These are phyloP conservation scores for Yamadazyma diddensiae DNA, from an alignment of 1,139 yeast species.

Conservation along the genomic window DNA sequence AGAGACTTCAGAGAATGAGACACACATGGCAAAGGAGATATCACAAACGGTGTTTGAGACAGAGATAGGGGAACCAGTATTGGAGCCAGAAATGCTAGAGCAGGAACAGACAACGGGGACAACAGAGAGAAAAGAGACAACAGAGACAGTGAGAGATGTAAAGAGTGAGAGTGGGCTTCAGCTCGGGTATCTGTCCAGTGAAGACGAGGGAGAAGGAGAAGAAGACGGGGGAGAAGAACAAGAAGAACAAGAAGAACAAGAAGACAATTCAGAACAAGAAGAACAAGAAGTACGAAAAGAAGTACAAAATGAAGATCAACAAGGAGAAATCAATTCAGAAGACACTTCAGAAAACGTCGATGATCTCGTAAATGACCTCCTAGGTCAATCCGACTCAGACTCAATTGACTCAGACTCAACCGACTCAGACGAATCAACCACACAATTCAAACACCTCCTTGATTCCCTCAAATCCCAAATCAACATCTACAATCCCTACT, in stretches of 20 bases:
- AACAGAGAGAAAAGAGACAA: background rate
- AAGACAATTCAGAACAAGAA: constrained; percentile 1
- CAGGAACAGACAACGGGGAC: background rate
- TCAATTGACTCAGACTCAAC: constrained; percentile 3
- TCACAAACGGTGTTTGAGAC: background rate
- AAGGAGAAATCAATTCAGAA: too few species aligned
- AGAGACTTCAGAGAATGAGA: background rate
- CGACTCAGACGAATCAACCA: constrained; percentile 2
- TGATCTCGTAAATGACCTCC: constrained; percentile 9
- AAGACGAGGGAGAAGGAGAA: constrained; percentile 4
- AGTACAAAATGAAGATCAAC: constrained; percentile 3
- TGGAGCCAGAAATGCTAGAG: background rate
- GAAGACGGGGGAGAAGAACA: constrained; percentile 3
- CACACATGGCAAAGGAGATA: background rate
- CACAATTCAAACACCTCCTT: constrained; percentile 20
- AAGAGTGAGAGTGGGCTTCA: constrained; percentile 1
- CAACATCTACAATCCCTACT: constrained; percentile 38
- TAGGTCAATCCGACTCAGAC: constrained; percentile 3
- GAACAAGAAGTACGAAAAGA: constrained; percentile 1
- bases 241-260: constrained; percentile 5
- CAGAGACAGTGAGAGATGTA: background rate
- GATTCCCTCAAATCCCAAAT: constrained; percentile 22
- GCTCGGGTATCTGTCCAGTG: constrained; percentile 8
- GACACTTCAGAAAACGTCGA: constrained; percentile 7
- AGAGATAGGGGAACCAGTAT: constrained; percentile 1